phyloP scores from a whole-genome alignment of 805 yeast species.

The Yarrowia sp. region DNA sequence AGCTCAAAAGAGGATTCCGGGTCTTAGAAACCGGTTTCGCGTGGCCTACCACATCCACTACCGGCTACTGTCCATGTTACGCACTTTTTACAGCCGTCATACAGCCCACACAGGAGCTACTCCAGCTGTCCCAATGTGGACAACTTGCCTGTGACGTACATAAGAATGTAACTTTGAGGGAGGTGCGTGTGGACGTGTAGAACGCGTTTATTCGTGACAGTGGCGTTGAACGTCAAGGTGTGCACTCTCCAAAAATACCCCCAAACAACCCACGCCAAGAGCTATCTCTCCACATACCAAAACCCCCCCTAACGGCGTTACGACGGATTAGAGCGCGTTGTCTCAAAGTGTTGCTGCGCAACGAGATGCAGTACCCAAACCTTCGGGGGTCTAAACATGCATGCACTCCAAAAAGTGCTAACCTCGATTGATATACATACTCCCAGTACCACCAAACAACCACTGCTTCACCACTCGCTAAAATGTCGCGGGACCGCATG shows the following conservation, averaged over 20 bases:
- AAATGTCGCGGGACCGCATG: slow-evolving; percentile 15
- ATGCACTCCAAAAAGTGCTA: neutral
- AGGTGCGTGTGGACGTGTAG: slow-evolving; percentile 19
- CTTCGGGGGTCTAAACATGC: neutral
- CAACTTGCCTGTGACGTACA: neutral
- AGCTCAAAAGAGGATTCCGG: too few relatives aligned
- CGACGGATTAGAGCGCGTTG: neutral
- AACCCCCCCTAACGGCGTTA: too few relatives aligned
- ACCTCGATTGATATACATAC: neutral
- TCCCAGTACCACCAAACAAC: neutral
- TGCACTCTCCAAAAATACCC: too few relatives aligned
- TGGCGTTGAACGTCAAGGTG: too few relatives aligned
- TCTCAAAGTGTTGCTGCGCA: slow-evolving; percentile 20
- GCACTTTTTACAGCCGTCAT: too few relatives aligned
- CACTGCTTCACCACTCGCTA: neutral
- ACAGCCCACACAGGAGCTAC: too few relatives aligned
- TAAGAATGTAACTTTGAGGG: slow-evolving; percentile 22
- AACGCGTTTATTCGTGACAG: neutral
- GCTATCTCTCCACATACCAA: neutral
- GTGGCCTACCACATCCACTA: too few relatives aligned
- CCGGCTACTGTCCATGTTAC: too few relatives aligned
- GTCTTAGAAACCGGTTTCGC: too few relatives aligned
- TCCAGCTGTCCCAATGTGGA: too few relatives aligned
- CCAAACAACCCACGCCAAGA: too few relatives aligned
- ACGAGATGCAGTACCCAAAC: slow-evolving; percentile 10